phyloP scores from a whole-genome alignment of 768 basidiomycete genomes.

The Kwoniella pini region DNA sequence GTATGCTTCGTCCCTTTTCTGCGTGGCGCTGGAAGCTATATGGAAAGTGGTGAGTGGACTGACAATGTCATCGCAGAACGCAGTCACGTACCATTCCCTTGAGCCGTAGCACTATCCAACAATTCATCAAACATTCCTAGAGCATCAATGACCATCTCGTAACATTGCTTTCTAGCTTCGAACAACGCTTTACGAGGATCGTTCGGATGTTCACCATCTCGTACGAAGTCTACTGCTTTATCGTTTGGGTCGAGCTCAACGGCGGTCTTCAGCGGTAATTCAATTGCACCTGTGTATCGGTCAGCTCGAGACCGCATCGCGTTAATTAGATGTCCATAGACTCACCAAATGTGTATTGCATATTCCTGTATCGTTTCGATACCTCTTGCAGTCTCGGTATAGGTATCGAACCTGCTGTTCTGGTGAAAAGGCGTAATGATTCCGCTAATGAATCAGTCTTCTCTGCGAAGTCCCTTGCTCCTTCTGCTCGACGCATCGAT shows the following conservation, averaged over 20 bases:
- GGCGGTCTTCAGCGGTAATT: constrained; percentile 82
- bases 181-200: constrained; percentile 65
- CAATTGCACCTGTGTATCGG: constrained; percentile 69
- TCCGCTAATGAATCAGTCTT: constrained; percentile 78
- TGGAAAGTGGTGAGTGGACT: not conserved
- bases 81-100: constrained; percentile 26
- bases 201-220: constrained; percentile 62
- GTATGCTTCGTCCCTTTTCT: constrained; percentile 80
- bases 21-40: constrained; percentile 58
- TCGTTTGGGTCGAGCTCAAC: constrained; percentile 73
- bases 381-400: constrained; percentile 82
- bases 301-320: not conserved
- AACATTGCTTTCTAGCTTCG: constrained; percentile 70
- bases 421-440: constrained; percentile 81
- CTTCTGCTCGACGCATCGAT: constrained; percentile 84
- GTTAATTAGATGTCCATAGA: constrained; percentile 9
- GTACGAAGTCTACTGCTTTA: constrained; percentile 64
- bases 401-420: constrained; percentile 80
- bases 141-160: constrained; percentile 79
- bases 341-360: constrained; percentile 78
- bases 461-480: constrained; percentile 72
- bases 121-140: constrained; percentile 73
- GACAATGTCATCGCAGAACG: not conserved
- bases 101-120: constrained; percentile 57
- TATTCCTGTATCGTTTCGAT: constrained; percentile 80